Evolutionary conservation across 805 yeast species (phyloP).

Genomic region (Nakazawaea peltata): DNA sequence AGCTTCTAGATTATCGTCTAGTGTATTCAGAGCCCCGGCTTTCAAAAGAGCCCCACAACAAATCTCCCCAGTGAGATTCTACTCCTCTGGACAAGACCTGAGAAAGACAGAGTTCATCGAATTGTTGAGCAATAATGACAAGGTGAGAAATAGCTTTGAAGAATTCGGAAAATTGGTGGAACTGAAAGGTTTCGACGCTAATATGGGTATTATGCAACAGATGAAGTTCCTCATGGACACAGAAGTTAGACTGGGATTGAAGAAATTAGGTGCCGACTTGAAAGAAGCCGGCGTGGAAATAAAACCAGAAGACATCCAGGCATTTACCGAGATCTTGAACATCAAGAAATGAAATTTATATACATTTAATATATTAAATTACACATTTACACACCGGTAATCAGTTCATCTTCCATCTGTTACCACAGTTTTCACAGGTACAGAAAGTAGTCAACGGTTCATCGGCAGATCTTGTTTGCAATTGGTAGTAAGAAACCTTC

Average conservation of each 20-base stretch:
- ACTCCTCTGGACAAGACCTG: not conserved
- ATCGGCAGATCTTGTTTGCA: slow-evolving; percentile 98
- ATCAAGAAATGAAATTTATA: no score
- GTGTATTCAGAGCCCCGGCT: no score
- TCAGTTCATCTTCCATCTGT: slow-evolving; percentile 93
- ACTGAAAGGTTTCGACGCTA: slow-evolving; percentile 14
- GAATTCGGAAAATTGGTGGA: slow-evolving; percentile 21
- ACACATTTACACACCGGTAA: no score
- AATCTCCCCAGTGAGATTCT: no score
- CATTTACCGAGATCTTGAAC: slow-evolving; percentile 16
- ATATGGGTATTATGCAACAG: slow-evolving; percentile 17
- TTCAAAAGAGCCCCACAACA: no score
- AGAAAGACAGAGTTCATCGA: not conserved
- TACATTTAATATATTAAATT: no score
- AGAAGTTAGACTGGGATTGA: slow-evolving; percentile 18
- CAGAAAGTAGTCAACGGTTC: slow-evolving; percentile 98
- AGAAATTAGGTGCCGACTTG: slow-evolving; percentile 15
- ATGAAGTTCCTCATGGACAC: slow-evolving; percentile 19
- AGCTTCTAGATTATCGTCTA: no score
- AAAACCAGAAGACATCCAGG: slow-evolving; percentile 18
- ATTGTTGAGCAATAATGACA: slow-evolving; percentile 16
- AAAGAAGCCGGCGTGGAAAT: slow-evolving; percentile 17
- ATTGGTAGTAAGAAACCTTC: slow-evolving; percentile 93
- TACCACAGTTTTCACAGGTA: slow-evolving; percentile 96
- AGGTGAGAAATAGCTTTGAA: slow-evolving; percentile 24